These are phyloP conservation scores for Starmerella stigmatis DNA, from an alignment of 805 yeast genomes.

Conservation along the genomic window DNA sequence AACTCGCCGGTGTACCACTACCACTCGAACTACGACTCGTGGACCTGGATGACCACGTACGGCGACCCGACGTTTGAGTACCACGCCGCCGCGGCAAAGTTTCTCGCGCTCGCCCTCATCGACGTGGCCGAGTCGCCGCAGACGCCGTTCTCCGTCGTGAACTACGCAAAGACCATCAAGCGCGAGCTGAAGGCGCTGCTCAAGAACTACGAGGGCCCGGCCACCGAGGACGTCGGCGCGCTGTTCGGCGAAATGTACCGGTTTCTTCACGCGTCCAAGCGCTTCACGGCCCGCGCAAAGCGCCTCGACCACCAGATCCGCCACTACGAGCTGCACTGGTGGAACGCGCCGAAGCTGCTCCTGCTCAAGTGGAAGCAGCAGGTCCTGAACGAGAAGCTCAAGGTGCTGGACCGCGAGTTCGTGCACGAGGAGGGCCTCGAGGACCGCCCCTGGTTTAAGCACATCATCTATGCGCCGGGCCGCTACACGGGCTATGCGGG, in stretches of 20 bases:
- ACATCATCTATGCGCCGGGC: constrained; percentile 49
- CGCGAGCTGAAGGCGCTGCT: constrained; percentile 33
- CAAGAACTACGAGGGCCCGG: constrained; percentile 21
- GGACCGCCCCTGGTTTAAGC: constrained; percentile 48
- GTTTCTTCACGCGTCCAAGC: constrained; percentile 29
- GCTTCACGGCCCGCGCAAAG: constrained; percentile 42
- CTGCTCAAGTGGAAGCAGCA: constrained; percentile 31
- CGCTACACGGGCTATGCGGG: constrained; percentile 54
- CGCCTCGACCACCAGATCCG: constrained; percentile 56
- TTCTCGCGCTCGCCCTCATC: constrained; percentile 41
- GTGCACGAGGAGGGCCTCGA: constrained; percentile 41
- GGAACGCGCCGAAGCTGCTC: constrained; percentile 34
- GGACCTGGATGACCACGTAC: constrained; percentile 53
- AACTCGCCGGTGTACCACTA: constrained; percentile 57
- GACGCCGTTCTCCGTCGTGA: constrained; percentile 34
- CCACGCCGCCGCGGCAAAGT: constrained; percentile 49
- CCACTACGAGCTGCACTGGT: constrained; percentile 29
- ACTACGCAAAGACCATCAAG: constrained; percentile 35
- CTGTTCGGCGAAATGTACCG: constrained; percentile 20
- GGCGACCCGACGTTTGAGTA: constrained; percentile 54
- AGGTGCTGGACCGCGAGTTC: constrained; percentile 39
- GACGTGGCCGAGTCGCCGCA: constrained; percentile 42
- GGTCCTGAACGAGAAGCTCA: constrained; percentile 34
- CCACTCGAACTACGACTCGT: constrained; percentile 66
- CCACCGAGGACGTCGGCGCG: constrained; percentile 16